Evolutionary conservation across 352 stramenopile species (phyloP).

Genomic region (Plasmopara viticola): DNA sequence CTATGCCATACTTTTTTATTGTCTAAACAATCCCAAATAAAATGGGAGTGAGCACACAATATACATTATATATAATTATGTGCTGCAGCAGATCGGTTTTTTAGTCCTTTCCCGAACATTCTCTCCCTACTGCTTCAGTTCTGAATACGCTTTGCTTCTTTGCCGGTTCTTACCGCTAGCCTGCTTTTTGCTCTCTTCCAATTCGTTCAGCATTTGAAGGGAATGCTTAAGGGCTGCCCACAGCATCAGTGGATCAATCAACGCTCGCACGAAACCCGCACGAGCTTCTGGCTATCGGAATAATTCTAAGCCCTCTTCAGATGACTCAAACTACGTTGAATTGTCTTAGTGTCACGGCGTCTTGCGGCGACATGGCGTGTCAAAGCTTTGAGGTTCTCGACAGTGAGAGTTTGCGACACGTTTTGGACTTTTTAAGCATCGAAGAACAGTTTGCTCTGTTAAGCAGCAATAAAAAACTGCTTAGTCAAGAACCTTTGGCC

Average conservation of each 20-base stretch:
- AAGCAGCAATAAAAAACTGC: constrained; percentile 30
- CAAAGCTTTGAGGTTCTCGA: constrained; percentile 20
- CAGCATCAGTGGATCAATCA: constrained; percentile 89
- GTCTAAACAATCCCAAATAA: too few species aligned
- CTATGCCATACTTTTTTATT: too few species aligned
- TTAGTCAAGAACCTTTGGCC: constrained; percentile 36
- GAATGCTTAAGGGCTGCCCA: constrained; percentile 86
- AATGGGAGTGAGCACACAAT: too few species aligned
- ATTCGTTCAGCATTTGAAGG: constrained; percentile 21
- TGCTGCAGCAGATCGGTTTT: not conserved
- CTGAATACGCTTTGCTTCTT: not conserved
- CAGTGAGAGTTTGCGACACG: constrained; percentile 45
- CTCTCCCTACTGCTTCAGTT: not conserved
- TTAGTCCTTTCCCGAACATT: not conserved
- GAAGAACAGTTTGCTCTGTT: constrained; percentile 58
- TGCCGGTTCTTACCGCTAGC: not conserved
- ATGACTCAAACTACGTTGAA: constrained; percentile 7
- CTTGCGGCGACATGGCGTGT: constrained; percentile 8
- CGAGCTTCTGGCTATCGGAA: constrained; percentile 53
- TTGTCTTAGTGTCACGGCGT: constrained; percentile 10
- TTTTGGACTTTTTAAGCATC: constrained; percentile 53
- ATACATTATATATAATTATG: not conserved
- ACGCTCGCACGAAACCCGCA: constrained; percentile 83
- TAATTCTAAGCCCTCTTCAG: constrained; percentile 21
- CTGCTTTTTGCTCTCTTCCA: not conserved